These are phyloP conservation scores for Tuber calosporum DNA, from an alignment of 495 filamentous ascomycete species.

Conservation along the genomic window DNA sequence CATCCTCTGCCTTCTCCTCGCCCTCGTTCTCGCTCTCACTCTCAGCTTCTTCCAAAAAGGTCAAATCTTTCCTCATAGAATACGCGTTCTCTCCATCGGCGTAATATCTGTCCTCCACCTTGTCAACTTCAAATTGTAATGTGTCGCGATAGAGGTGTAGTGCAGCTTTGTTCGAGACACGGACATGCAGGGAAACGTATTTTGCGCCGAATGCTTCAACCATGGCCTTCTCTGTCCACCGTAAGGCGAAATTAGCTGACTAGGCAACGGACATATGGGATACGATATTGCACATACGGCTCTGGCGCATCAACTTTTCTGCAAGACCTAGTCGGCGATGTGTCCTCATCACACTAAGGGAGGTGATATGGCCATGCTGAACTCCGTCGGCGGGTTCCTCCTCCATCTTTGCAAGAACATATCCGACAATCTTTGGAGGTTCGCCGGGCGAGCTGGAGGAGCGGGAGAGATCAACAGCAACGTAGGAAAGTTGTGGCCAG, in stretches of 20 bases:
- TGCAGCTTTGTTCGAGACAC: conserved; percentile 83
- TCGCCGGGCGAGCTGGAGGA: conserved; percentile 71
- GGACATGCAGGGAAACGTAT: conserved; percentile 93
- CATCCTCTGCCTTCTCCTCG: conserved; percentile 45
- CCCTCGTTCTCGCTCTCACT: conserved; percentile 44
- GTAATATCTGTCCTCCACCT: conserved; percentile 90
- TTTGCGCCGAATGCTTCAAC: conserved; percentile 82
- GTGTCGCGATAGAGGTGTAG: conserved; percentile 89
- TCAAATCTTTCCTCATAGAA: conserved; percentile 81
- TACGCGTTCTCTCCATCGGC: conserved; percentile 96
- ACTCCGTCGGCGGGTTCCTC: conserved; percentile 88
- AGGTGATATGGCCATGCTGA: conserved; percentile 94
- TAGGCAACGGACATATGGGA: conserved; percentile 10
- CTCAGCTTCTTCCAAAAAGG: conserved; percentile 50
- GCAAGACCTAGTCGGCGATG: conserved; percentile 85
- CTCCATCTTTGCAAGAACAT: conserved; percentile 99
- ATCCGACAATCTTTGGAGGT: conserved; percentile 96
- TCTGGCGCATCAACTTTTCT: conserved; percentile 94
- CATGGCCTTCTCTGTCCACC: conserved; percentile 76
- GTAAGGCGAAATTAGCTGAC: background rate
- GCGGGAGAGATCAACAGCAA: conserved; percentile 81
- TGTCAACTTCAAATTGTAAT: conserved; percentile 82
- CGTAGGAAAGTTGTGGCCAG: conserved; percentile 94
- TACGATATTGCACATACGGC: conserved; percentile 57
- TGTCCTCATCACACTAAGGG: conserved; percentile 90